Percentiles rank a stretch among this genome's conserved stretches.
Evolutionary conservation across 2,329 filamentous ascomycete species (phyloP).

Genomic region (Rhynchosporium secalis): DNA sequence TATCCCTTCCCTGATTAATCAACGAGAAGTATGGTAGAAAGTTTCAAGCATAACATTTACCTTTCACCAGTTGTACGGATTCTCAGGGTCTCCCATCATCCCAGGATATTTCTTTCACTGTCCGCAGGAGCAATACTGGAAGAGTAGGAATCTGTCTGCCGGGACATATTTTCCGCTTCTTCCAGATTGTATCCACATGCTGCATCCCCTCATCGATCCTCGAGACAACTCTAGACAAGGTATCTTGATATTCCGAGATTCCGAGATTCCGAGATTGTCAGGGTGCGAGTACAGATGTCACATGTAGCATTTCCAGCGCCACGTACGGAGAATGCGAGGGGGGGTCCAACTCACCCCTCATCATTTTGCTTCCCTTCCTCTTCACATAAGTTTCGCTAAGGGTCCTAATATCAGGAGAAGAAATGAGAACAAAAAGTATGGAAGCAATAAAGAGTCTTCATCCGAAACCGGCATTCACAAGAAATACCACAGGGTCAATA

Average conservation of each 20-base stretch:
- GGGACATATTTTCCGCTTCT: constrained; percentile 41
- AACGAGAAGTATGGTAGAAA: not conserved
- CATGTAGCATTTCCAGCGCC: not conserved
- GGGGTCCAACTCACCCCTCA: constrained; percentile 20
- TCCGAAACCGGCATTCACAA: not conserved
- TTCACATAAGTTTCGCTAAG: constrained; percentile 6
- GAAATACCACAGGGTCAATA: too few relatives aligned
- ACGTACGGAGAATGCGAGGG: constrained; percentile 17
- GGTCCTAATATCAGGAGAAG: not conserved
- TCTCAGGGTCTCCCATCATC: constrained; percentile 35
- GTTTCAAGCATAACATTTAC: constrained; percentile 22
- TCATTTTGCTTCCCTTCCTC: constrained; percentile 18
- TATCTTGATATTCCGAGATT: not conserved
- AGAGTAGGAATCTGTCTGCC: constrained; percentile 32
- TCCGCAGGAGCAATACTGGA: constrained; percentile 24
- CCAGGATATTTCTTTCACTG: constrained; percentile 35
- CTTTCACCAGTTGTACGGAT: constrained; percentile 38
- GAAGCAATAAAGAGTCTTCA: not conserved
- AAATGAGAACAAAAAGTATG: not conserved
- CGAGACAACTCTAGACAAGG: constrained; percentile 31
- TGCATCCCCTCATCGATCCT: constrained; percentile 45
- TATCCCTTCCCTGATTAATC: constrained; percentile 51
- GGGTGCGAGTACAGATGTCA: not conserved
- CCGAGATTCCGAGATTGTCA: constrained; percentile 21
- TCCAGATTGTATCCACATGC: constrained; percentile 45